phyloP scores from a whole-genome alignment of 768 basidiomycete genomes.

The Gloeophyllum trabeum region DNA sequence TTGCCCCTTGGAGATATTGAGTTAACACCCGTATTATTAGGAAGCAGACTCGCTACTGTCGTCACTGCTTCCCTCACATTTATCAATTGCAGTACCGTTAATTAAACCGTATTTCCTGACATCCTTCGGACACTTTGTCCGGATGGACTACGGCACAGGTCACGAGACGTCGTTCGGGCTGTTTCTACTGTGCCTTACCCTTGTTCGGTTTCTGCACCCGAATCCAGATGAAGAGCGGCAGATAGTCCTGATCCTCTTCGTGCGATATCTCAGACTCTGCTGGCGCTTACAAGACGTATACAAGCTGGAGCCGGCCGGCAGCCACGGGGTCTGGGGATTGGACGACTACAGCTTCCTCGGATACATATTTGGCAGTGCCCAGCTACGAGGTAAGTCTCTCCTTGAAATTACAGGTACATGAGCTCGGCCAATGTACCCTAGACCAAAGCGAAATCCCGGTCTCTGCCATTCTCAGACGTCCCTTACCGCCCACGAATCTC shows the following conservation, averaged over 20 bases:
- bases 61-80: slow-evolving; percentile 34
- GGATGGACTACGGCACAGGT: slow-evolving; percentile 95
- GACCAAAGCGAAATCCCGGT: slow-evolving; percentile 59
- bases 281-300: slow-evolving; percentile 86
- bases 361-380: slow-evolving; percentile 86
- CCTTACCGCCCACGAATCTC: slow-evolving; percentile 57
- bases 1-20: slow-evolving; percentile 1
- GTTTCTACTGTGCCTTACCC: slow-evolving; percentile 43
- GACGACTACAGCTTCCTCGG: slow-evolving; percentile 87
- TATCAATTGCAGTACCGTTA: slow-evolving; percentile 38
- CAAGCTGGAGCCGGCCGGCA: slow-evolving; percentile 89
- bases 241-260: slow-evolving; percentile 49
- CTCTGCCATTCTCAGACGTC: slow-evolving; percentile 44
- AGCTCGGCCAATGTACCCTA: slow-evolving; percentile 16
- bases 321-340: slow-evolving; percentile 96
- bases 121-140: slow-evolving; percentile 82
- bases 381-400: slow-evolving; percentile 54
- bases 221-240: slow-evolving; percentile 39
- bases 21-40: slow-evolving; percentile 20
- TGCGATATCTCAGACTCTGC: slow-evolving; percentile 71
- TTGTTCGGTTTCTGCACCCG: background rate
- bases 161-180: slow-evolving; percentile 87
- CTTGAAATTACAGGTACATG: background rate
- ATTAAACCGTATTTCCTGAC: slow-evolving; percentile 69
- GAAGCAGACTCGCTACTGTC: slow-evolving; percentile 40